Base-by-base conservation (phyloP, 2,329 filamentous ascomycete species). In the Fusarium marasasianum region DNA sequence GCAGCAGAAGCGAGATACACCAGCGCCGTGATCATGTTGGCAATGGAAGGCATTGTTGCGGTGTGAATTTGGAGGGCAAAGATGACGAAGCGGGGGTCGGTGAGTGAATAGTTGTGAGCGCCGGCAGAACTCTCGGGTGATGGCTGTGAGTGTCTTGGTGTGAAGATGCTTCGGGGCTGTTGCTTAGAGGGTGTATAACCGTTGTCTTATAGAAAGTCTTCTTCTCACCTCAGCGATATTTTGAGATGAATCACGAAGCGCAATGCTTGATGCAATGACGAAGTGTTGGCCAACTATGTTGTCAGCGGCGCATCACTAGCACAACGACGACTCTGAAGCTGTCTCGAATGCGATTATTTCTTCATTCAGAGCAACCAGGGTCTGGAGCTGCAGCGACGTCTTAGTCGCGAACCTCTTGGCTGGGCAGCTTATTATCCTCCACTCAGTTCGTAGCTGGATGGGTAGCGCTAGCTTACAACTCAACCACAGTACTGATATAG, bases 21-120 rank as follows among this genome's bases (percentile, higher is more conserved):
- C 43, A 72, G 11, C 8, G 58, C 44, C 5, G 57, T 58, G 45
- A 69, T 33, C 13, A 62, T 58, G 38, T 38, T 65, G 24, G 41
- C 26, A 44, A 73, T 35, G n/a, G 43, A 72, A 65, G 64, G 69
- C 70, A 73, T 73, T 54, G 14, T 66, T 56, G 35, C 29, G 24
- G n/a, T 44, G 17, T 26, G 26, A 15, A 11, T 5, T 55, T 33
- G 24, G 10, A 2, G 13, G 15, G 14, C 35, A 11, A 24, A 24
- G 29, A 6, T 35, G 17, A 22, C 26, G n/a, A 38, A 9, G 8
- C 7, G 5, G 22, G 10, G 8, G 12, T 17, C 6, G 10, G 43
- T 10, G 18, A 53, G 18, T 29, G 7, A n/a, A 37, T 9, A 17
- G n/a, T 26, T 33, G 14, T 10, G 14, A 41, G 26, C 22, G n/a